Percentiles rank a stretch among this genome's conserved stretches.
Conservation (phyloP, 768 basidiomycete genomes). For the Neoboletus brunneissimus region DNA sequence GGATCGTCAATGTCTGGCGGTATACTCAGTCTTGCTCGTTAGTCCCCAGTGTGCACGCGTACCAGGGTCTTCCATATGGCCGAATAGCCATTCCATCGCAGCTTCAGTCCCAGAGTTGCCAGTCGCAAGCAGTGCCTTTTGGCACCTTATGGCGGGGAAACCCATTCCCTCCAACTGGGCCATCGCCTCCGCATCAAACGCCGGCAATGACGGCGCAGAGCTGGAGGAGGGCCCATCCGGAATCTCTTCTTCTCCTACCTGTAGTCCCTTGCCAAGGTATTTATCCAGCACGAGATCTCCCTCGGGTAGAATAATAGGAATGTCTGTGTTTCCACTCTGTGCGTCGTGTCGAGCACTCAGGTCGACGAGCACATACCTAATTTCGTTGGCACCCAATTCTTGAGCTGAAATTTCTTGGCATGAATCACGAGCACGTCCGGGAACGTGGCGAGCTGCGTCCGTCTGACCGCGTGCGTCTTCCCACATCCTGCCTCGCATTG, state of each 20-base stretch:
- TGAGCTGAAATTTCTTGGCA: constrained; percentile 90
- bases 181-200: constrained; percentile 75
- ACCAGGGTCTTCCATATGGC: constrained; percentile 95
- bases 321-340: constrained; percentile 50
- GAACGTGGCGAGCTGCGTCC: constrained; percentile 77
- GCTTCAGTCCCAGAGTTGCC: constrained; percentile 70
- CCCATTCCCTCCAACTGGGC: constrained; percentile 85
- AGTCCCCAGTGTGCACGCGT: constrained; percentile 3
- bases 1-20: constrained; percentile 81
- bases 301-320: constrained; percentile 72
- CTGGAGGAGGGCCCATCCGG: constrained; percentile 47
- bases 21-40: background rate
- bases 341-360: background rate
- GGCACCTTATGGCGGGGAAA: constrained; percentile 80
- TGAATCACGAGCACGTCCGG: constrained; percentile 88
- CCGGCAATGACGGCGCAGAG: constrained; percentile 44
- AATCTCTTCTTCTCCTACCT: constrained; percentile 65
- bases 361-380: constrained; percentile 55
- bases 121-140: constrained; percentile 88
- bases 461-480: constrained; percentile 66
- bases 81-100: constrained; percentile 96
- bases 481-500: constrained; percentile 71
- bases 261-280: constrained; percentile 70
- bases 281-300: constrained; percentile 59
- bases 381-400: constrained; percentile 96